Percentiles rank a stretch among this genome's conserved stretches.
Evolutionary conservation across 441 rosid genomes (phyloP).

Genomic region (Geranium incanum): DNA sequence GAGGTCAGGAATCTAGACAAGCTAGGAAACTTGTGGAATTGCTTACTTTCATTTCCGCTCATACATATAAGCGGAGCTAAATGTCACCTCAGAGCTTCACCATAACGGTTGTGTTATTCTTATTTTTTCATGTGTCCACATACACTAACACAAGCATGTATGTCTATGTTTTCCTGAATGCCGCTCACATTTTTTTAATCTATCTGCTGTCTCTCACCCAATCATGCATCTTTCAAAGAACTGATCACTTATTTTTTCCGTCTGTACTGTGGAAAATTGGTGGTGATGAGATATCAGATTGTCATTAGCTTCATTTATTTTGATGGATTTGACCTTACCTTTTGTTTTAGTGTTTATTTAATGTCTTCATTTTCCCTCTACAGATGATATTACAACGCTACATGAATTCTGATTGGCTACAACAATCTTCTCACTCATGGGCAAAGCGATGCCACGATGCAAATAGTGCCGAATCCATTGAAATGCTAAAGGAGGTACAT

Average conservation of each 20-base stretch:
- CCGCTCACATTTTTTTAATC: background rate
- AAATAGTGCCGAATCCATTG: conserved; percentile 73
- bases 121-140: background rate
- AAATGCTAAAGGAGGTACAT: conserved; percentile 77
- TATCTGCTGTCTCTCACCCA: background rate
- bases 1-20: background rate
- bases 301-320: conserved; percentile 1
- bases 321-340: background rate
- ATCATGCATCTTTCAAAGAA: background rate
- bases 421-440: conserved; percentile 57
- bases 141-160: background rate
- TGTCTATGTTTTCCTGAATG: background rate
- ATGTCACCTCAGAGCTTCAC: background rate
- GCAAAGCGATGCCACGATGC: conserved; percentile 56
- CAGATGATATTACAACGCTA: conserved; percentile 74
- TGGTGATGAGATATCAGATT: background rate
- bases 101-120: background rate
- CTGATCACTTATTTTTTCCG: background rate
- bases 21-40: background rate
- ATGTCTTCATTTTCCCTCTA: conserved; percentile 21
- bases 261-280: background rate
- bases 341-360: conserved; percentile 15
- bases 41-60: background rate
- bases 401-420: conserved; percentile 64
- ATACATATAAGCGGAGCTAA: background rate